These are phyloP conservation scores for Claviceps pusilla DNA, from an alignment of 2,329 filamentous ascomycete species.

Conservation along the genomic window DNA sequence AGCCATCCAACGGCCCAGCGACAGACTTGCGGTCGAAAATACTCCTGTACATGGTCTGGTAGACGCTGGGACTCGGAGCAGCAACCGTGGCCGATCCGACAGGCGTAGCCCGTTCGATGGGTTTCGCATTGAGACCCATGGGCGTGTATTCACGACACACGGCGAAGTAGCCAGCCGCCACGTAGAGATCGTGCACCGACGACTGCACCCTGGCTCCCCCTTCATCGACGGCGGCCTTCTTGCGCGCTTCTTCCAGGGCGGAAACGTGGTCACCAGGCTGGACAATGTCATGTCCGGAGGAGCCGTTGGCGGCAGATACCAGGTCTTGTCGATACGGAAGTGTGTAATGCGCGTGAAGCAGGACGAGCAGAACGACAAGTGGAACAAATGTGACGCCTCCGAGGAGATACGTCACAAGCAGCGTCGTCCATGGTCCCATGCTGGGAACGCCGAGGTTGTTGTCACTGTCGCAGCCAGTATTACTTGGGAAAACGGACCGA, in stretches of 20 bases:
- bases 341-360: conserved; percentile 54
- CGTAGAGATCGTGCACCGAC: conserved; percentile 50
- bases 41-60: conserved; percentile 94
- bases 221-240: conserved; percentile 39
- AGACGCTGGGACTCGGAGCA: conserved; percentile 79
- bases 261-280: conserved; percentile 50
- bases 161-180: conserved; percentile 86
- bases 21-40: conserved; percentile 69
- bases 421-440: conserved; percentile 38
- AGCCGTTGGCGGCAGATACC: conserved; percentile 12
- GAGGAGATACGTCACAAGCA: conserved; percentile 65
- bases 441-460: conserved; percentile 1
- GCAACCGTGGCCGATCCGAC: conserved; percentile 60
- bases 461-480: not conserved
- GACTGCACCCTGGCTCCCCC: conserved; percentile 35
- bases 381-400: conserved; percentile 83
- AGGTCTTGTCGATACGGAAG: conserved; percentile 40
- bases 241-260: conserved; percentile 42
- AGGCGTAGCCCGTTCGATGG: conserved; percentile 71
- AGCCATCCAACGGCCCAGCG: conserved; percentile 31
- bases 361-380: conserved; percentile 43
- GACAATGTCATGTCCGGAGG: conserved; percentile 27
- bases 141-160: conserved; percentile 86
- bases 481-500: not conserved
- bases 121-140: conserved; percentile 82